phyloP scores from a whole-genome alignment of 345 rosid species.

The Sisymbrium irio region DNA sequence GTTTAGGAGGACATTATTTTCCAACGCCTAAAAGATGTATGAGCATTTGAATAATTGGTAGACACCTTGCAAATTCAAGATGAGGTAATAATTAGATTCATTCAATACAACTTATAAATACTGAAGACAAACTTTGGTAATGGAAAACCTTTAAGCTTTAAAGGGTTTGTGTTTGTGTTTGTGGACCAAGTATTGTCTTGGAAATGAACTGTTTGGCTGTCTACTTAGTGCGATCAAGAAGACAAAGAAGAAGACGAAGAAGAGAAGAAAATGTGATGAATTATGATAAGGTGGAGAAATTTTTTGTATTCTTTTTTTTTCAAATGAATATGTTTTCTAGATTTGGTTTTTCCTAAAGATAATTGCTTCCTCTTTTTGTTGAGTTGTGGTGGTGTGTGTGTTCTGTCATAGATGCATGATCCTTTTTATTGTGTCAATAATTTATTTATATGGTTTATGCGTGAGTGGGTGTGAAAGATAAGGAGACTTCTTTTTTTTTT shows the following conservation, averaged over 20 bases:
- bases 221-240: constrained; percentile 38
- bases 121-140: constrained; percentile 32
- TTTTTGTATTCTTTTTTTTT: too few species aligned
- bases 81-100: constrained; percentile 36
- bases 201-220: constrained; percentile 28
- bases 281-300: constrained; percentile 26
- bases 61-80: constrained; percentile 16
- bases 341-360: constrained; percentile 17
- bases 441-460: constrained; percentile 19
- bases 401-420: constrained; percentile 29
- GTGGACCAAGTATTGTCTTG: constrained; percentile 35
- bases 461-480: constrained; percentile 32
- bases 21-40: neutral
- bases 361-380: constrained; percentile 26
- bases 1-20: neutral
- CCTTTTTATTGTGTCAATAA: constrained; percentile 10
- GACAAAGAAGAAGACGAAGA: constrained; percentile 23
- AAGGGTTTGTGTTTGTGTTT: constrained; percentile 28
- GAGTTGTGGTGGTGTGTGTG: constrained; percentile 22
- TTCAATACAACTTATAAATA: constrained; percentile 21
- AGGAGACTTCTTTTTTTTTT: constrained; percentile 10
- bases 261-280: constrained; percentile 26
- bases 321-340: constrained; percentile 21
- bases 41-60: neutral
- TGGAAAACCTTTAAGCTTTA: constrained; percentile 30